Conservation (phyloP, 345 rosid species). For the Aegle marmelos region DNA sequence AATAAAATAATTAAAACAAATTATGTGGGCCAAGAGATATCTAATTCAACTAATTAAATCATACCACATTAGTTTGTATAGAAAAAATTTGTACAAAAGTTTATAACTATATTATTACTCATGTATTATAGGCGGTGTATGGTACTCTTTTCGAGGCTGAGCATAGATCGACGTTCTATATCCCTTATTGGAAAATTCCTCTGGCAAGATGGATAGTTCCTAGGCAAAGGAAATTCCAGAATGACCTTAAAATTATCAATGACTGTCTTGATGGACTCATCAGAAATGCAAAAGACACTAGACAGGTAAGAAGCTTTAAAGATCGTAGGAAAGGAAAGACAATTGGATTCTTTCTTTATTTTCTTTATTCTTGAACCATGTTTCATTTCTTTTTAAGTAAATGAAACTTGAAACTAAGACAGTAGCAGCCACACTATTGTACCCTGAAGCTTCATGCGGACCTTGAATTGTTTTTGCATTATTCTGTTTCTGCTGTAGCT, state of each 20-base stretch:
- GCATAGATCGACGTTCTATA: slow-evolving; percentile 92
- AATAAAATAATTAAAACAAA: too few relatives aligned
- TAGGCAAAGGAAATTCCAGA: slow-evolving; percentile 78
- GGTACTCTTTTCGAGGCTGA: slow-evolving; percentile 98
- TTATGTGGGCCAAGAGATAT: too few relatives aligned
- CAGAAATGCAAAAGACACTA: slow-evolving; percentile 85
- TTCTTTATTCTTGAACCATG: too few relatives aligned
- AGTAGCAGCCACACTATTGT: neutral
- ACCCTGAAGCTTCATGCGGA: neutral
- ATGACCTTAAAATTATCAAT: slow-evolving; percentile 81
- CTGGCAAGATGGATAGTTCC: slow-evolving; percentile 89
- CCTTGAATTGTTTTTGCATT: neutral
- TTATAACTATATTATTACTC: too few relatives aligned
- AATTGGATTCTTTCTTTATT: neutral
- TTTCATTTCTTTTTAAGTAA: neutral
- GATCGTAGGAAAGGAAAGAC: neutral
- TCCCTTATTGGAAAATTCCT: slow-evolving; percentile 95
- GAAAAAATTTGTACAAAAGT: too few relatives aligned
- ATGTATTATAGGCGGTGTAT: slow-evolving; percentile 77
- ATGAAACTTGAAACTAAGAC: neutral
- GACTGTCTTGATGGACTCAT: slow-evolving; percentile 95
- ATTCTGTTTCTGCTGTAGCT: neutral
- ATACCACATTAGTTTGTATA: too few relatives aligned
- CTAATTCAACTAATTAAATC: too few relatives aligned
- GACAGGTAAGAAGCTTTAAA: slow-evolving; percentile 53